Evolutionary conservation across 1,284 basidiomycete genomes (phyloP), one percentile per base, ranked within the genome.

Genomic region (Trichosporon ovoides): DNA sequence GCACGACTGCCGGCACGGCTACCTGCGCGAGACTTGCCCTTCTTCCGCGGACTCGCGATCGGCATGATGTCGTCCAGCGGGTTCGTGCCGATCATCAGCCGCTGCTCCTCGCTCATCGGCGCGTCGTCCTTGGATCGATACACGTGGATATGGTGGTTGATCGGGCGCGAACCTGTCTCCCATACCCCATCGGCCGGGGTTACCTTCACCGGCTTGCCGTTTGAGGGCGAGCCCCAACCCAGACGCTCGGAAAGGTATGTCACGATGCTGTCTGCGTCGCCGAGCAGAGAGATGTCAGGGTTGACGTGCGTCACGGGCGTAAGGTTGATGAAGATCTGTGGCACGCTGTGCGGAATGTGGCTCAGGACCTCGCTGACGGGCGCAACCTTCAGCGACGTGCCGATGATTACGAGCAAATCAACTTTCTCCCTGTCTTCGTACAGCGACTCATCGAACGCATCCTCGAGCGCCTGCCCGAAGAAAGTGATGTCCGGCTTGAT

Each of bases 401-500:
- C 93, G 64, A 97, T 92, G 59, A 97, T 85, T 38, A 98, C 79
- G 28, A 97, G 79, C 11, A 97, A 81, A 71, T 98, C 95, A 19
- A 92, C 90, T 57, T 84, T 73, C 34, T 88, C 85, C 31, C 92
- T 80, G 76, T 98, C 96, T 56, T 83, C 81, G 54, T 83, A 79
- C 19, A 98, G 77, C 3, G 83, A 83, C 52, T 83, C 80, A 68
- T 96, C 91, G 69, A 96, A 97, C 22, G 85, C 84, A 66, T 89
- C 87, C 14, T 87, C 85, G 7, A 98, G 82, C 61, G 89, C 89
- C 78, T 98, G 89, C 33, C 90, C 90, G 66, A 98, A 97, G 79
- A 98, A 98, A 0, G 91, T 95, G 62, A 97, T 97, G 71, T 95
- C 91, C 1, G 93, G 92, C 89, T 93, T 92, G 85, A 93, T 91